Evolutionary conservation across 345 rosid genomes (phyloP), one percentile per base, ranked within the genome.

Genomic region (Citrus sp.): DNA sequence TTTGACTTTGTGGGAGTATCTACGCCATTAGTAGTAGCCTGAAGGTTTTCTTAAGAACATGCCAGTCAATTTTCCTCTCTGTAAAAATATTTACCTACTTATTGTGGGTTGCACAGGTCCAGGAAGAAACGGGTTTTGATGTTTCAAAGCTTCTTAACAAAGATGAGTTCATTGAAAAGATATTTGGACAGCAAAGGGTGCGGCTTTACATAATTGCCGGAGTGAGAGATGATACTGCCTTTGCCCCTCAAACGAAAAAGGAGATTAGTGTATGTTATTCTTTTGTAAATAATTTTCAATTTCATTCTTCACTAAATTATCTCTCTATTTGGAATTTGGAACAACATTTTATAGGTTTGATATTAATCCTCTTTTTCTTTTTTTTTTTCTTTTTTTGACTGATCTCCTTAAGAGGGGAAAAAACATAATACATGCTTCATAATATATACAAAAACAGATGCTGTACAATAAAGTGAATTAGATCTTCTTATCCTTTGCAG

Each of bases 91-190:
- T 76, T 49, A 54, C 63, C 28, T 70, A 65, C 51, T 62, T 72
- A 80, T 10, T 51, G n/a, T 80, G 70, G 51, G 67, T 81, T 78
- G 67, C 78, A 38, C 87, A 97, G 98, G 99, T 97, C 63, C 82
- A 89, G 72, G 99, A 97, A 79, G 99, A 97, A 87, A 92, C 99
- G 2, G 99, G 98, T 56, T 94, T 97, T 74, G 98, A 97, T 84
- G 90, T 94, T 72, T 88, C 95, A 68, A 85, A 88, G 74, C 90
- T 92, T 80, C 92, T 94, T 72, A 88, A 94, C 83, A 90, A 89
- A 83, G 91, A 94, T 77, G 96, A 93, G 60, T 88, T 87, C 81
- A 92, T 94, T 80, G 99, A 97, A 87, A 83, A 78, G 79, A 85
- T 87, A 80, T 93, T 94, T 89, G 97, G 98, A 68, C 93, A 93